These are phyloP conservation scores for Leishmania lainsoni DNA, from an alignment of 208 protist genomes.

Conservation along the genomic window DNA sequence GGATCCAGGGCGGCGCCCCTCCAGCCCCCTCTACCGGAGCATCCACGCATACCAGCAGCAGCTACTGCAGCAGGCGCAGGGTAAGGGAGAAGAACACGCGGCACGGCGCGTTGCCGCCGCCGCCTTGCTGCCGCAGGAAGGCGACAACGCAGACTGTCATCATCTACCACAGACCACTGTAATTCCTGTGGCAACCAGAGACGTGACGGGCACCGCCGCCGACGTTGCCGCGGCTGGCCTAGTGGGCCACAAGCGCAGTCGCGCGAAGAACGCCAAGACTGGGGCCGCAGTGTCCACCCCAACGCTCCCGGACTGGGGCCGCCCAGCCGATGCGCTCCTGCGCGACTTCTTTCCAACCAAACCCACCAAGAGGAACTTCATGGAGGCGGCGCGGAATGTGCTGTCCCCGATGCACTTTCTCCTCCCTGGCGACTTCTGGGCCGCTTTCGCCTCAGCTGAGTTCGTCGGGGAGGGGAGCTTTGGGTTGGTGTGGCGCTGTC, in stretches of 20 bases:
- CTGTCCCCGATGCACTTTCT: slow-evolving; percentile 73
- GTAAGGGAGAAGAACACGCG: background rate
- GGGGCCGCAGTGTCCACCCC: background rate
- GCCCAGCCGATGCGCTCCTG: slow-evolving; percentile 43
- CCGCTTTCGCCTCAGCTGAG: slow-evolving; percentile 61
- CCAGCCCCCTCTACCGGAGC: slow-evolving; percentile 31
- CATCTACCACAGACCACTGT: background rate
- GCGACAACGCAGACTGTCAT: background rate
- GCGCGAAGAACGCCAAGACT: background rate
- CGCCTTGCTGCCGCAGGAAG: background rate
- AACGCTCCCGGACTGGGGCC: slow-evolving; percentile 19
- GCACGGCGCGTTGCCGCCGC: background rate
- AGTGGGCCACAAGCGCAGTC: background rate
- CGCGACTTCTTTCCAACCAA: slow-evolving; percentile 50
- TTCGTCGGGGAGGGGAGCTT: slow-evolving; percentile 90
- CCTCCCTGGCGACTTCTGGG: slow-evolving; percentile 68
- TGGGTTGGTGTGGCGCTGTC: slow-evolving; percentile 80
- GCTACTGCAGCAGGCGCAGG: slow-evolving; percentile 13
- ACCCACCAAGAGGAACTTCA: slow-evolving; percentile 62
- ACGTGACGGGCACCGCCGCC: background rate
- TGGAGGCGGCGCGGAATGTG: slow-evolving; percentile 40
- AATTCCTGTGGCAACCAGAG: too few relatives aligned
- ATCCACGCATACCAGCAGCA: slow-evolving; percentile 37
- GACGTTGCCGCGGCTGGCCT: background rate
- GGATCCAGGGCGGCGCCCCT: slow-evolving; percentile 27